Percentiles rank a stretch among this genome's conserved stretches.
These are phyloP conservation scores for Syncephalastrum racemosum DNA, from an alignment of 371 early-diverging fungal genomes.

Conservation along the genomic window DNA sequence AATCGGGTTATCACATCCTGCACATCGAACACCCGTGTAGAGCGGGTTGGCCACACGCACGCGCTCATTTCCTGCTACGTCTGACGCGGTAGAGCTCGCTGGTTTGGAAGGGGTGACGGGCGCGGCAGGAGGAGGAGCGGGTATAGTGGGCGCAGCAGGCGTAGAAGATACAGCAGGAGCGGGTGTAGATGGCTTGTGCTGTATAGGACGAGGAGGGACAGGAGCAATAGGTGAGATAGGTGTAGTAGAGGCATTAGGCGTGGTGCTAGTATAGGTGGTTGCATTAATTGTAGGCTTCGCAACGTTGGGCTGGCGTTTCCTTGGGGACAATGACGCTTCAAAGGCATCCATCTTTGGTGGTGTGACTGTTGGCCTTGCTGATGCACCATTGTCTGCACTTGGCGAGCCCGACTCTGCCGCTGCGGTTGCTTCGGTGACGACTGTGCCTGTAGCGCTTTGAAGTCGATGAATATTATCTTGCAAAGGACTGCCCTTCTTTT, in stretches of 20 bases:
- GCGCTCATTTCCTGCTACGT: constrained; percentile 1
- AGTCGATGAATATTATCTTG: constrained; percentile 4
- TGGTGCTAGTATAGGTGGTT: background rate
- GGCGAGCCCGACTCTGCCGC: background rate
- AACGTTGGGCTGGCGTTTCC: constrained; percentile 2
- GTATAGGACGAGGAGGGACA: background rate
- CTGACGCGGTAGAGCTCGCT: background rate
- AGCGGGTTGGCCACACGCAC: constrained; percentile 20
- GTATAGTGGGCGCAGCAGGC: constrained; percentile 5
- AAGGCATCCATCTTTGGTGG: constrained; percentile 16
- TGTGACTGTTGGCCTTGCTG: constrained; percentile 1
- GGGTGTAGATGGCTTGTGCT: constrained; percentile 1
- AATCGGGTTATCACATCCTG: constrained; percentile 53
- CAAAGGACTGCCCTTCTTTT: constrained; percentile 1
- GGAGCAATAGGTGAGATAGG: constrained; percentile 9
- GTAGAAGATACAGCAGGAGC: constrained; percentile 1
- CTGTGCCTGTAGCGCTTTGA: constrained; percentile 8
- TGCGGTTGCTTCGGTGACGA: background rate
- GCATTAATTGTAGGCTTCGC: background rate
- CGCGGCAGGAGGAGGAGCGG: background rate
- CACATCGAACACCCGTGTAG: constrained; percentile 36
- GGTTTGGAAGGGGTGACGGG: constrained; percentile 8
- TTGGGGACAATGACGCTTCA: constrained; percentile 20
- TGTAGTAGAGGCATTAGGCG: constrained; percentile 1
- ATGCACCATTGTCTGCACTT: background rate